Evolutionary conservation across 148 eudicot species (phyloP).

Genomic region (Chenopodium formosanum): DNA sequence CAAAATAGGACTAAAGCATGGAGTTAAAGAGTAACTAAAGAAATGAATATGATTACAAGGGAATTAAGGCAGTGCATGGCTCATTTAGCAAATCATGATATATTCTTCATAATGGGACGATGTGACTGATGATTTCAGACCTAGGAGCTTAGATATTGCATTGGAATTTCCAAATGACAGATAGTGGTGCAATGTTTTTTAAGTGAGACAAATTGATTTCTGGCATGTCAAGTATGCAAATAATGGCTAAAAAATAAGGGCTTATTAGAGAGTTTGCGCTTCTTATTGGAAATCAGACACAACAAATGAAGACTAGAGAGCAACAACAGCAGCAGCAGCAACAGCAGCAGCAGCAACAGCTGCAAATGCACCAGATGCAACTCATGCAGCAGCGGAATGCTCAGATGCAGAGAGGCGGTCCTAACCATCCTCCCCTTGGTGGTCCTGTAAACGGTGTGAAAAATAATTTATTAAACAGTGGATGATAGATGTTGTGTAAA

Average conservation of each 20-base stretch:
- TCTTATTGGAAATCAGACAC: slow-evolving; percentile 48
- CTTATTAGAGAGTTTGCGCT: background rate
- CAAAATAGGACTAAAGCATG: too few species aligned
- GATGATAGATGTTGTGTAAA: slow-evolving; percentile 53
- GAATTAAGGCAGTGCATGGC: too few species aligned
- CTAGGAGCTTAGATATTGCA: background rate
- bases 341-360: slow-evolving; percentile 62
- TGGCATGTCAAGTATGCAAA: too few species aligned
- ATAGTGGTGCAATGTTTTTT: background rate
- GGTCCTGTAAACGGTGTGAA: slow-evolving; percentile 66
- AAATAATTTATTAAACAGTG: slow-evolving; percentile 48
- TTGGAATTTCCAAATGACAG: background rate
- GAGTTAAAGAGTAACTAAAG: too few species aligned
- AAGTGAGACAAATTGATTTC: too few species aligned
- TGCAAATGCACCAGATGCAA: slow-evolving; percentile 89
- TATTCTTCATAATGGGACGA: too few species aligned
- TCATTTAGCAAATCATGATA: too few species aligned
- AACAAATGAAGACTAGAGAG: slow-evolving; percentile 86
- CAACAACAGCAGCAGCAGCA: slow-evolving; percentile 86
- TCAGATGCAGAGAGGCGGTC: slow-evolving; percentile 91
- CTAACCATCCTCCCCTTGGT: slow-evolving; percentile 77
- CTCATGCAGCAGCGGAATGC: slow-evolving; percentile 91
- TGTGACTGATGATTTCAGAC: background rate
- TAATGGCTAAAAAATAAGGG: background rate
- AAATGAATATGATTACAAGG: too few species aligned